Percentiles rank a stretch among this genome's conserved stretches.
These are phyloP conservation scores for Kwoniella dendrophila DNA, from an alignment of 768 basidiomycete genomes.

Conservation along the genomic window DNA sequence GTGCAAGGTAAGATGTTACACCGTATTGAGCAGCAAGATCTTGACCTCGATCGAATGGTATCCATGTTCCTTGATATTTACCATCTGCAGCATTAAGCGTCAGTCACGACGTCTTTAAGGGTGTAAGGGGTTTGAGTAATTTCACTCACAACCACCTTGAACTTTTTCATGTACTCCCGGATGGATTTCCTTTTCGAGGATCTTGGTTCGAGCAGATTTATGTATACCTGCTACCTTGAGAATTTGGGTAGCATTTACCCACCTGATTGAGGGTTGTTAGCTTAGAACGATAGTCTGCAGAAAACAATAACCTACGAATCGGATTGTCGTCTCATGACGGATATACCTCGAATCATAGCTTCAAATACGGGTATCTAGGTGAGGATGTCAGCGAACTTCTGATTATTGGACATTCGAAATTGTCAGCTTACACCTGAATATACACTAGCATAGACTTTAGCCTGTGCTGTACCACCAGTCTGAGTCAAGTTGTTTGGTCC, in stretches of 20 bases:
- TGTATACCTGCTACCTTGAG: conserved; percentile 98
- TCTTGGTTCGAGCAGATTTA: conserved; percentile 94
- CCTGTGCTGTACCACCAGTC: conserved; percentile 18
- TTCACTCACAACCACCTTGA: conserved; percentile 75
- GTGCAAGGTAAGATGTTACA: conserved; percentile 80
- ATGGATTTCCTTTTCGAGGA: conserved; percentile 90
- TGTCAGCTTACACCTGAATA: conserved; percentile 53
- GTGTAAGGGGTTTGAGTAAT: neutral
- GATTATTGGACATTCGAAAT: neutral
- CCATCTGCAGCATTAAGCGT: conserved; percentile 61
- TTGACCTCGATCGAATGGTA: conserved; percentile 89
- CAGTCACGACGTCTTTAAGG: neutral
- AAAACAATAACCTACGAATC: conserved; percentile 66
- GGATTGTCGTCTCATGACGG: conserved; percentile 92
- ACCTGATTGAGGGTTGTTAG: conserved; percentile 23
- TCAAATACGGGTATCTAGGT: conserved; percentile 76
- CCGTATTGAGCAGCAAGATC: conserved; percentile 91
- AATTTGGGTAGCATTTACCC: conserved; percentile 95
- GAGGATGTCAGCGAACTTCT: neutral
- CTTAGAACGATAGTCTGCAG: neutral
- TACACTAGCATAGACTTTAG: conserved; percentile 54
- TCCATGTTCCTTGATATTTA: conserved; percentile 99
- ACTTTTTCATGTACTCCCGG: conserved; percentile 95
- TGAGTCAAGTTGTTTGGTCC: conserved; percentile 11
- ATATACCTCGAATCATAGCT: conserved; percentile 97